These are phyloP conservation scores for Globisporangium viniferum DNA, from an alignment of 352 stramenopile genomes.

Conservation along the genomic window DNA sequence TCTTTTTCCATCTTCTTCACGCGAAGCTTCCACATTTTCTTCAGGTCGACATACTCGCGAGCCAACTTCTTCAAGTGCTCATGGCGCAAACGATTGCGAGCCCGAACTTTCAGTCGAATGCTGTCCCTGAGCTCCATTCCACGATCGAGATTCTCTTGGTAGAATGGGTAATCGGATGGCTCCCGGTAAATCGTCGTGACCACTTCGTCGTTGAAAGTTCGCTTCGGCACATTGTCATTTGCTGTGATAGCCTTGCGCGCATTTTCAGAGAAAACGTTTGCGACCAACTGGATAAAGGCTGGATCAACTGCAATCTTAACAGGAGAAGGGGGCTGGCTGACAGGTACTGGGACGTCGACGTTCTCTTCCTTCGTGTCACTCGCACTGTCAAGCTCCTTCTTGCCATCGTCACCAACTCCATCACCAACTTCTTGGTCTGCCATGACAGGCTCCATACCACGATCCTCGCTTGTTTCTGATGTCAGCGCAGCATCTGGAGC, in stretches of 20 bases:
- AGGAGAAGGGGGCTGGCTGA: constrained; percentile 13
- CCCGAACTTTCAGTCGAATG: constrained; percentile 61
- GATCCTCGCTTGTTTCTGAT: not conserved
- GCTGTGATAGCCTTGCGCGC: constrained; percentile 38
- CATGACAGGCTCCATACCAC: not conserved
- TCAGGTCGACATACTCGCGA: constrained; percentile 76
- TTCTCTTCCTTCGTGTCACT: not conserved
- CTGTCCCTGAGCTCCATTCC: constrained; percentile 40
- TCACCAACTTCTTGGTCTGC: not conserved
- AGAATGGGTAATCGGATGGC: constrained; percentile 73
- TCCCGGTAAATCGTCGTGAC: constrained; percentile 68
- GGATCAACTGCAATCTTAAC: constrained; percentile 62
- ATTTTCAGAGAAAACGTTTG: constrained; percentile 66
- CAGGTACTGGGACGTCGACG: not conserved
- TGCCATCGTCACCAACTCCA: not conserved
- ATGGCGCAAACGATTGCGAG: constrained; percentile 60
- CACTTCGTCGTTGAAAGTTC: constrained; percentile 38
- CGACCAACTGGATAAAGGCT: constrained; percentile 58
- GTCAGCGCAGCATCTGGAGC: not conserved
- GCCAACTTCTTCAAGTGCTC: constrained; percentile 69
- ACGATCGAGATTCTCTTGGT: constrained; percentile 65
- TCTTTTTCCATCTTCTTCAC: constrained; percentile 88
- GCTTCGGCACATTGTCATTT: constrained; percentile 60
- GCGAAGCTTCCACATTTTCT: constrained; percentile 78
- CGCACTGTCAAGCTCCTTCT: not conserved